phyloP scores from a whole-genome alignment of 441 rosid genomes.

The Arabidopsis lyrata region DNA sequence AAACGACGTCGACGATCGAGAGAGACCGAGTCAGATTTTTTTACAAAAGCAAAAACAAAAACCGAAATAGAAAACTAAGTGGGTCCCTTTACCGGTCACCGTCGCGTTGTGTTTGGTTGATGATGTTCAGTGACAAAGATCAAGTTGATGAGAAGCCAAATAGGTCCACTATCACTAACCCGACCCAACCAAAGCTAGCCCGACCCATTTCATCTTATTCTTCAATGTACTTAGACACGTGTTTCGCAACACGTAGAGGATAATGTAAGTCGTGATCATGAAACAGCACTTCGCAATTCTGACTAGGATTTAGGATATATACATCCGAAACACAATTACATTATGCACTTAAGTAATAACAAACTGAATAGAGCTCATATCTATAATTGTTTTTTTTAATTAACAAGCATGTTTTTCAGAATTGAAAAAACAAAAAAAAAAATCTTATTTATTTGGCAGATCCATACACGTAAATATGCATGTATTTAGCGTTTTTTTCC shows the following conservation, averaged over 20 bases:
- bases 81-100: constrained; percentile 18
- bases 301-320: constrained; percentile 4
- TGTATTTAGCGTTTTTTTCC: not conserved
- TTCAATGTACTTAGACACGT: constrained; percentile 18
- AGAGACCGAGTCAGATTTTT: constrained; percentile 24
- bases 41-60: not conserved
- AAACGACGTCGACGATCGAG: not conserved
- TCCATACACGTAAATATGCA: not conserved
- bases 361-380: not conserved
- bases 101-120: constrained; percentile 6
- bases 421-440: no score
- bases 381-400: not conserved
- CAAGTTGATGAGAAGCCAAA: constrained; percentile 37
- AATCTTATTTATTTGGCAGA: not conserved
- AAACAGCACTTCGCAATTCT: constrained; percentile 32
- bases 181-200: not conserved
- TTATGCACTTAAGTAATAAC: not conserved
- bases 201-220: constrained; percentile 21
- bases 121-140: constrained; percentile 11
- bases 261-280: constrained; percentile 22
- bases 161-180: constrained; percentile 31
- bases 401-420: not conserved
- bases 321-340: constrained; percentile 10
- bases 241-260: constrained; percentile 32
- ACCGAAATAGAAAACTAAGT: not conserved